These are phyloP conservation scores for Fusarium verticillioides DNA, from an alignment of 2,329 filamentous ascomycete genomes.

Conservation along the genomic window DNA sequence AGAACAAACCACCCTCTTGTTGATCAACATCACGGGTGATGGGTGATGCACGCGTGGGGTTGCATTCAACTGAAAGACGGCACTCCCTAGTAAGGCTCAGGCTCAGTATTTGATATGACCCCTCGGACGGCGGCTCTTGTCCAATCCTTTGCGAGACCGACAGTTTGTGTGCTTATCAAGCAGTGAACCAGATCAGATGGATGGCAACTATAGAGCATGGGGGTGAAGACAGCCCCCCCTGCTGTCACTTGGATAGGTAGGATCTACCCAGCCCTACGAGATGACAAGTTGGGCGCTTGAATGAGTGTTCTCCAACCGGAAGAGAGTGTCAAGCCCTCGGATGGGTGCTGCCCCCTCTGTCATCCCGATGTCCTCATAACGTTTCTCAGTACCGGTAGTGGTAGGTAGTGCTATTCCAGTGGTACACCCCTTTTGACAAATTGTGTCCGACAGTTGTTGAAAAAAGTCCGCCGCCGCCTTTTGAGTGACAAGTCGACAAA, in stretches of 20 bases:
- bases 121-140: not conserved
- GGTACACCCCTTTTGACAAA: constrained; percentile 25
- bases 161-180: constrained; percentile 33
- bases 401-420: not conserved
- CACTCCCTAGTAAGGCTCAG: not conserved
- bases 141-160: constrained; percentile 26
- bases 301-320: constrained; percentile 16
- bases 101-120: constrained; percentile 5
- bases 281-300: constrained; percentile 23
- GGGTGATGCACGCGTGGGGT: constrained; percentile 13
- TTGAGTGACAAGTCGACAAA: constrained; percentile 20
- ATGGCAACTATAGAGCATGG: constrained; percentile 1
- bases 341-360: constrained; percentile 1
- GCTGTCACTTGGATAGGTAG: not conserved
- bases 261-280: constrained; percentile 31
- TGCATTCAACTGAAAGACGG: constrained; percentile 13
- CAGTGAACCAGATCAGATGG: not conserved
- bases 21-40: constrained; percentile 31
- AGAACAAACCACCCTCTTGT: constrained; percentile 5
- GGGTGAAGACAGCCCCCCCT: not conserved
- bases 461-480: constrained; percentile 13
- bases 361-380: not conserved
- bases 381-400: not conserved
- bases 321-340: not conserved
- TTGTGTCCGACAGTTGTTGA: not conserved